A percentile compares a stretch with the other conserved stretches of the same genome.
Conservation (phyloP, 208 protist genomes). For the Naegleria lovaniensis region DNA sequence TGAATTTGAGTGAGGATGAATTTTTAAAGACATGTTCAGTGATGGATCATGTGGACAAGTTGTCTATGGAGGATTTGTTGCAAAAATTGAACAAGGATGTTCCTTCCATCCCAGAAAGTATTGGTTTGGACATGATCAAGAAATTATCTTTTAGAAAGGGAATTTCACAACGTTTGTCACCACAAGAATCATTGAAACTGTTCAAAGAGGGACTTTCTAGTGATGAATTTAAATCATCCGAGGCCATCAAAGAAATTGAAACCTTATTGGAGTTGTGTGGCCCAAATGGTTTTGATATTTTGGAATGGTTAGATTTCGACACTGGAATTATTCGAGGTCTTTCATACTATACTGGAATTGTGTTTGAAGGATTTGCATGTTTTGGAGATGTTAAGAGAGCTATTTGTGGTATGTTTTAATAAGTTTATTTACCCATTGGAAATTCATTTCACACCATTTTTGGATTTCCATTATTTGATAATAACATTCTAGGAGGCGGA, state of each 20-base stretch:
- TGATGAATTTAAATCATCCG: constrained; percentile 57
- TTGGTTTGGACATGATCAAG: constrained; percentile 52
- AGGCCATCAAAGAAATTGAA: constrained; percentile 72
- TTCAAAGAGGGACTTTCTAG: background rate
- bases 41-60: constrained; percentile 87
- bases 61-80: no score
- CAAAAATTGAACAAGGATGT: no score
- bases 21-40: constrained; percentile 75
- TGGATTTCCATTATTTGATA: no score
- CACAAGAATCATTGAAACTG: no score
- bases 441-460: no score
- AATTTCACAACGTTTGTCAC: background rate
- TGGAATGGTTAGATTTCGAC: constrained; percentile 81
- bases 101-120: no score
- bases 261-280: constrained; percentile 70
- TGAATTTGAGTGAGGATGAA: constrained; percentile 58
- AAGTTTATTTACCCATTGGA: no score
- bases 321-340: constrained; percentile 83
- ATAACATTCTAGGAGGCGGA: no score
- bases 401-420: no score
- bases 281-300: constrained; percentile 82
- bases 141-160: background rate
- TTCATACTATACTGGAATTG: constrained; percentile 89
- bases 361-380: constrained; percentile 87
- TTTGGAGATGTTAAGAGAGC: constrained; percentile 73